Percentiles rank a stretch among this genome's conserved stretches.
Conservation (phyloP, 495 filamentous ascomycete genomes). For the Penicillium manginii region DNA sequence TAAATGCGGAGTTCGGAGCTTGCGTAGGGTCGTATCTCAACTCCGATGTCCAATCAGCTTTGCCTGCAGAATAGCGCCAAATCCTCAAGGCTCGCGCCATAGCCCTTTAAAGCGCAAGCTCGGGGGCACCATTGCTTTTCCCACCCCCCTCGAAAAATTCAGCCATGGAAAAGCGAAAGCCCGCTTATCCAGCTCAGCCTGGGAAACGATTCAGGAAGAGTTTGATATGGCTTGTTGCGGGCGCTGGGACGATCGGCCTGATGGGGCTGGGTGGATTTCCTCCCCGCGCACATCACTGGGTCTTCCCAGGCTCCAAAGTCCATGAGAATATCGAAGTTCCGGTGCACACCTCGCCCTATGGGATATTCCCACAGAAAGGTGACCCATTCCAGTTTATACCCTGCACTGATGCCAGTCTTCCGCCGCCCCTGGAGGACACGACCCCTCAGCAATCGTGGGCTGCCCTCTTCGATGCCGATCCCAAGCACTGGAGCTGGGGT, state of each 20-base stretch:
- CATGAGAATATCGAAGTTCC: not conserved
- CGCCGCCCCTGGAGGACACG: constrained; percentile 16
- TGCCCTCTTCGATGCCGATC: constrained; percentile 16
- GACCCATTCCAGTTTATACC: constrained; percentile 26
- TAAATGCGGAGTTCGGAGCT: no score
- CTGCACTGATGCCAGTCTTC: constrained; percentile 18
- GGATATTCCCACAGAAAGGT: constrained; percentile 11
- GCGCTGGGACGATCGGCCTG: not conserved
- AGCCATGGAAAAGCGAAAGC: not conserved
- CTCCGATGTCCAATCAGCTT: no score
- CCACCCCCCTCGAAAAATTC: not conserved
- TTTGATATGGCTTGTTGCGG: not conserved
- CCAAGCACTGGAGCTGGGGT: constrained; percentile 22
- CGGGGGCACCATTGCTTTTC: not conserved
- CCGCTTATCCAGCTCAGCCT: not conserved
- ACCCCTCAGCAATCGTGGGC: constrained; percentile 20
- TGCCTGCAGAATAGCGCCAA: no score
- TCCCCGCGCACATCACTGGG: constrained; percentile 2
- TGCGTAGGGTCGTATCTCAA: no score
- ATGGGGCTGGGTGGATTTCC: constrained; percentile 8
- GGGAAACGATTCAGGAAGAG: not conserved
- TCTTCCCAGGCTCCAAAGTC: not conserved
- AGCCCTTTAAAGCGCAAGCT: no score
- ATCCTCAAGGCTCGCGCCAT: no score
- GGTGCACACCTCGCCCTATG: constrained; percentile 9